Conservation (phyloP, 2,329 filamentous ascomycete genomes). For the Ceratocystiopsis minuta region DNA sequence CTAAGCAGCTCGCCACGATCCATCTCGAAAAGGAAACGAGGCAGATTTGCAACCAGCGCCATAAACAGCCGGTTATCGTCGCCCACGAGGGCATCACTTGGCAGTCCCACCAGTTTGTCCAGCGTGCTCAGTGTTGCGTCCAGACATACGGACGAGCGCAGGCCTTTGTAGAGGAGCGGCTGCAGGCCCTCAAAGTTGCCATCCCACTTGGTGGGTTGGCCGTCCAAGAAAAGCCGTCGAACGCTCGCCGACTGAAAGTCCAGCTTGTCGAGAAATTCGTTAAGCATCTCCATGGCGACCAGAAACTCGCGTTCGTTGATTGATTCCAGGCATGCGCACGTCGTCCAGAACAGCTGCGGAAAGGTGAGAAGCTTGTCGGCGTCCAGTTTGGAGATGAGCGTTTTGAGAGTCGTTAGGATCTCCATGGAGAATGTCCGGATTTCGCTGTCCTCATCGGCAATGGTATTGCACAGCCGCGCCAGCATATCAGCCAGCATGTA, state of each 20-base stretch:
- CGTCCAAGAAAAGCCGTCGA: slow-evolving; percentile 54
- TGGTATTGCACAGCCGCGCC: slow-evolving; percentile 83
- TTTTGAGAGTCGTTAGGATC: slow-evolving; percentile 83
- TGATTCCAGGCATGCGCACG: slow-evolving; percentile 86
- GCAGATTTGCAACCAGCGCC: slow-evolving; percentile 78
- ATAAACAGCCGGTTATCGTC: slow-evolving; percentile 70
- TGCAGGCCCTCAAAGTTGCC: slow-evolving; percentile 76
- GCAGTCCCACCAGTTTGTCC: slow-evolving; percentile 60
- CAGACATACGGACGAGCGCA: slow-evolving; percentile 71
- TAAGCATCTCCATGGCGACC: slow-evolving; percentile 80
- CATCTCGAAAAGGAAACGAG: slow-evolving; percentile 63
- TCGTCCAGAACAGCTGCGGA: slow-evolving; percentile 95
- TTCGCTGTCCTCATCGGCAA: slow-evolving; percentile 84
- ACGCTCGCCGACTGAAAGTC: slow-evolving; percentile 57
- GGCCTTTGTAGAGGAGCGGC: slow-evolving; percentile 71
- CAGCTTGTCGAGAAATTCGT: slow-evolving; percentile 67
- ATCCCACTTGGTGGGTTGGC: slow-evolving; percentile 74
- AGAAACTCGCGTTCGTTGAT: slow-evolving; percentile 93
- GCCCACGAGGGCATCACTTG: slow-evolving; percentile 65
- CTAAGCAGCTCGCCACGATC: slow-evolving; percentile 38
- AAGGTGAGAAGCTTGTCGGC: slow-evolving; percentile 68
- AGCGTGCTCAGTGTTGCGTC: slow-evolving; percentile 61
- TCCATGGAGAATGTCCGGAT: slow-evolving; percentile 97
- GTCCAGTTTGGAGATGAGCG: slow-evolving; percentile 72
- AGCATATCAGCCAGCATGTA: slow-evolving; percentile 96